Conservation (phyloP, 1,284 basidiomycete species). For the Leccinum pachyderme region DNA sequence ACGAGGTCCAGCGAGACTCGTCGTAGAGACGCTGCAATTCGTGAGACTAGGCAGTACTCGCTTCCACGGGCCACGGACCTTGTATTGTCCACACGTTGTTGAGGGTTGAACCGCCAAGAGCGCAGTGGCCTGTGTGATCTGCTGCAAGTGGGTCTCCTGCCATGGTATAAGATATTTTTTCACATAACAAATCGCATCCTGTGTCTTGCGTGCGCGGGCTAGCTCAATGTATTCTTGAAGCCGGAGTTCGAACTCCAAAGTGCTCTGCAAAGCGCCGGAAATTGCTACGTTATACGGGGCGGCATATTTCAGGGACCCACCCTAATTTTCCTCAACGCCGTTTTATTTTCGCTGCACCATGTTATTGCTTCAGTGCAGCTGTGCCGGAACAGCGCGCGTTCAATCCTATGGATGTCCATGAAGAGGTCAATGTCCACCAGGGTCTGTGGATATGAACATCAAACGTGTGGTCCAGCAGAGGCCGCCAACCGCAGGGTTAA, state of each 20-base stretch:
- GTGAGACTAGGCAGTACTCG: slow-evolving; percentile 13
- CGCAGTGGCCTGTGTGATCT: slow-evolving; percentile 77
- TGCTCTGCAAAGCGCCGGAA: slow-evolving; percentile 56
- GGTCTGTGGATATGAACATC: slow-evolving; percentile 45
- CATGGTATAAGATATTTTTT: slow-evolving; percentile 82
- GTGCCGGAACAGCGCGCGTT: slow-evolving; percentile 71
- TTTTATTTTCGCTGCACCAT: slow-evolving; percentile 98
- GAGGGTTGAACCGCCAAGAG: slow-evolving; percentile 72
- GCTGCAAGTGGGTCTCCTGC: slow-evolving; percentile 73
- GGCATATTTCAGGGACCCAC: slow-evolving; percentile 40
- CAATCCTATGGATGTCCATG: slow-evolving; percentile 83
- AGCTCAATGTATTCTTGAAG: slow-evolving; percentile 97
- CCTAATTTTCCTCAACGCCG: slow-evolving; percentile 87
- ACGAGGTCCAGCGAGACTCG: slow-evolving; percentile 66
- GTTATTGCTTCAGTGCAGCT: slow-evolving; percentile 86
- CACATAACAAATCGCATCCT: slow-evolving; percentile 83
- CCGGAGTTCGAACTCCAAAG: slow-evolving; percentile 93
- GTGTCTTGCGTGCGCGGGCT: slow-evolving; percentile 61
- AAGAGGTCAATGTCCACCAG: slow-evolving; percentile 93
- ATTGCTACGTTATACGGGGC: slow-evolving; percentile 12
- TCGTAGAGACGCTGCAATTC: slow-evolving; percentile 77
- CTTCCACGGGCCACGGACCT: slow-evolving; percentile 40
- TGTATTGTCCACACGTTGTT: slow-evolving; percentile 70
- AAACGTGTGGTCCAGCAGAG: slow-evolving; percentile 22
- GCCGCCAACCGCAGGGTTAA: slow-evolving; percentile 12